Evolutionary conservation across 805 yeast genomes (phyloP), one percentile per base, ranked within the genome.

Genomic region (Kuraishia ogatae): DNA sequence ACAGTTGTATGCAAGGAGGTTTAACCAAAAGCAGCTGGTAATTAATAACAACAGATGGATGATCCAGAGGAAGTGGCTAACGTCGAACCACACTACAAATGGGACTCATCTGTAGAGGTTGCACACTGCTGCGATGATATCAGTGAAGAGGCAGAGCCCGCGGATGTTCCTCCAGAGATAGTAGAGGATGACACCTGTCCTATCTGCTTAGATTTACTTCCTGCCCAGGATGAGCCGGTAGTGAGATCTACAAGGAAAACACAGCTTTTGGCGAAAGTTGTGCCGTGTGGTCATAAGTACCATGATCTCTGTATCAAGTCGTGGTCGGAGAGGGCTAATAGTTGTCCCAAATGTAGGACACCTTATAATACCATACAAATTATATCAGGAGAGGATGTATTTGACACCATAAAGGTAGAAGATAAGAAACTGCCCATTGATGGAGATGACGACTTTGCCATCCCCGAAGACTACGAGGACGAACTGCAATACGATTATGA

Each of bases 281-380:
- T 24, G 43, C 74, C 74, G 0, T 71, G 75, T 50, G 53, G 58
- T 26, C 75, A 71, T 56, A 57, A 57, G 29, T 71, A 70, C 50
- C 75, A 71, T 53, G 68, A 65, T 53, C 66, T 65, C 43, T 71
- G 75, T 54, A 67, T 71, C 50, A 60, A 60, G 48, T 66, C 68
- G 46, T 71, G 75, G 75, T 59, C 70, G 1, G 63, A 64, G 54
- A 61, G 68, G 56, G 71, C 72, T 19, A 69, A 68, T 49, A 66
- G 71, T 15, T 69, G 74, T 52, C 73, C 75, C 6, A 63, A 67
- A 54, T 71, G 75, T 54, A 61, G 74, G 7, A 53, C 63, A 1
- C 59, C 56, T 19, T 62, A 67, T 52, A 58, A 61, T 7, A 24
- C 48, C 4, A 59, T 68, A 7, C 69, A 64, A 52, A 26, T 64